Conservation (phyloP, 2,329 filamentous ascomycete genomes). For the Diatrype stigma region DNA sequence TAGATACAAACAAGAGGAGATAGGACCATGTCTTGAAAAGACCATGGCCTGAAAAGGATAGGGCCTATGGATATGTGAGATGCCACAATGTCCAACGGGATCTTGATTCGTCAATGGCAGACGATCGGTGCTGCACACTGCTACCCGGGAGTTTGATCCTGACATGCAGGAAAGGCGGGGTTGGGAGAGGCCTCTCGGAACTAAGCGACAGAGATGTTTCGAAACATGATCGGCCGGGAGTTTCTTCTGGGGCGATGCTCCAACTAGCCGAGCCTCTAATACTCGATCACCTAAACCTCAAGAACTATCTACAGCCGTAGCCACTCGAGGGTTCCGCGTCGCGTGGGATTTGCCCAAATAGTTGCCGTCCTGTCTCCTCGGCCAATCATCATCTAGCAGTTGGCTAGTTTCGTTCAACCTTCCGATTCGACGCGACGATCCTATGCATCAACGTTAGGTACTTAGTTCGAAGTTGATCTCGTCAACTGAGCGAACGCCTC, state of each 20-base stretch:
- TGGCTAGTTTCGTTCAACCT: too few relatives aligned
- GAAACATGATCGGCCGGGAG: conserved; percentile 2
- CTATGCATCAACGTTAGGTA: too few relatives aligned
- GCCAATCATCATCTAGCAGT: not conserved
- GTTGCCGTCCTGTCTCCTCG: not conserved
- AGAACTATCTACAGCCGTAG: too few relatives aligned
- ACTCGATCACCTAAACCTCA: too few relatives aligned
- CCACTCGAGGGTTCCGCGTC: not conserved
- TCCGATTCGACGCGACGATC: too few relatives aligned
- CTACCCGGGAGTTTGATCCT: not conserved
- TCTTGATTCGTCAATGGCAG: not conserved
- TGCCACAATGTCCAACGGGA: not conserved
- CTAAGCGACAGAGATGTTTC: not conserved
- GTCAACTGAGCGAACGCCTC: too few relatives aligned
- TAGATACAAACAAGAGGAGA: too few relatives aligned
- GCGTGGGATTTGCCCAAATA: not conserved
- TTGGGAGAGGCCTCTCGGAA: not conserved
- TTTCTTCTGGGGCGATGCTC: not conserved
- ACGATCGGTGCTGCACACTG: not conserved
- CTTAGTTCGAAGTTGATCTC: too few relatives aligned
- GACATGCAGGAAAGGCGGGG: not conserved
- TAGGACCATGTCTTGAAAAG: too few relatives aligned
- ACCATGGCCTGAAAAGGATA: conserved; percentile 12
- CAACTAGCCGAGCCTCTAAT: too few relatives aligned
- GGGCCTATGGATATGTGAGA: not conserved